Conservation (phyloP, 352 stramenopile genomes). For the Pythium coloratum region DNA sequence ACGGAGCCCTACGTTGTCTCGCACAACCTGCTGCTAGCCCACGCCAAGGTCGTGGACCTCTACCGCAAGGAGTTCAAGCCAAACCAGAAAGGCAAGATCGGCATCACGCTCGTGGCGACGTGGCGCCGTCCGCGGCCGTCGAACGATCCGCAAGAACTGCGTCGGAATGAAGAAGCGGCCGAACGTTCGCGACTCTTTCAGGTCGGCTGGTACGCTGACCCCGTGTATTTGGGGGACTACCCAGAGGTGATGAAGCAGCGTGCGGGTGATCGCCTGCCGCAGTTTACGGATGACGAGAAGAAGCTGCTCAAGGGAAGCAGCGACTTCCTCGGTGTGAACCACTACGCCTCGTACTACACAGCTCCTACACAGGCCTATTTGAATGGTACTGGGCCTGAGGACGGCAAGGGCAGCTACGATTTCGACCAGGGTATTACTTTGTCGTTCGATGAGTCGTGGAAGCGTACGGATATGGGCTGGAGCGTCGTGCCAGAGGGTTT, state of each 20-base stretch:
- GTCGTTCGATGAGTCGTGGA: not conserved
- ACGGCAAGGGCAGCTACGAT: not conserved
- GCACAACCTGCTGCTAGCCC: constrained; percentile 90
- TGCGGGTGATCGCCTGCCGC: constrained; percentile 79
- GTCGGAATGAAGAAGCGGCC: constrained; percentile 57
- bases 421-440: not conserved
- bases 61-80: constrained; percentile 57
- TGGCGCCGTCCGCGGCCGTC: constrained; percentile 79
- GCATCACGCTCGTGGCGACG: constrained; percentile 90
- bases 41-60: constrained; percentile 75
- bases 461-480: not conserved
- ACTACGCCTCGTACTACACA: constrained; percentile 80
- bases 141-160: constrained; percentile 45
- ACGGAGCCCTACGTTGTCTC: constrained; percentile 37
- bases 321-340: constrained; percentile 95
- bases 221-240: constrained; percentile 91
- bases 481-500: not conserved
- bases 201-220: constrained; percentile 91
- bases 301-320: constrained; percentile 72
- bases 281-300: constrained; percentile 86
- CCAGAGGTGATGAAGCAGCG: constrained; percentile 88
- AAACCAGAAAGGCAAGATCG: constrained; percentile 74
- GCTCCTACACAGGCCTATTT: constrained; percentile 47
- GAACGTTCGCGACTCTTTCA: constrained; percentile 85
- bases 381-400: constrained; percentile 6